These are phyloP conservation scores for Aureobasidium uvarum DNA, from an alignment of 2,329 filamentous ascomycete genomes.

Conservation along the genomic window DNA sequence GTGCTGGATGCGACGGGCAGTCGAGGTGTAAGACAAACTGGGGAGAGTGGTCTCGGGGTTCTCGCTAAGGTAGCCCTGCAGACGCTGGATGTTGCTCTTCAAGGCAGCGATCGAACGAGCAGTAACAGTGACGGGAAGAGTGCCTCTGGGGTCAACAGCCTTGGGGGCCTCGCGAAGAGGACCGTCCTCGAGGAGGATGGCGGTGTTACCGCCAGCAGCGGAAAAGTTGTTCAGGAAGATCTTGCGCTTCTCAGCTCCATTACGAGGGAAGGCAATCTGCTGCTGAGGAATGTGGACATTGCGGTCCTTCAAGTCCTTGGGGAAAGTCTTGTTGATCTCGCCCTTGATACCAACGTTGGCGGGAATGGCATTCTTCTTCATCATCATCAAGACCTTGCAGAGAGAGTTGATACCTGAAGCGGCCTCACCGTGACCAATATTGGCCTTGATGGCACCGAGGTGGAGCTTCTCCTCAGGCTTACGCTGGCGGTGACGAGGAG, in stretches of 20 bases:
- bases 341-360: constrained; percentile 57
- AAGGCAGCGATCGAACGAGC: constrained; percentile 53
- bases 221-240: constrained; percentile 56
- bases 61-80: constrained; percentile 49
- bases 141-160: constrained; percentile 47
- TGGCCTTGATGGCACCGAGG: constrained; percentile 57
- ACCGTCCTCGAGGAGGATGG: constrained; percentile 53
- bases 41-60: constrained; percentile 48
- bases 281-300: constrained; percentile 53
- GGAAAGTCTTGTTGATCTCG: constrained; percentile 56
- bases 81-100: constrained; percentile 51
- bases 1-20: constrained; percentile 54
- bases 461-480: constrained; percentile 51
- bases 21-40: constrained; percentile 53
- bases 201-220: constrained; percentile 55
- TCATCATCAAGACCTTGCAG: constrained; percentile 55
- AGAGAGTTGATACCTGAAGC: constrained; percentile 56
- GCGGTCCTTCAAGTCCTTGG: constrained; percentile 52
- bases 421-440: constrained; percentile 56
- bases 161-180: constrained; percentile 45
- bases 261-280: constrained; percentile 48
- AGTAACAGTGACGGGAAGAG: constrained; percentile 51
- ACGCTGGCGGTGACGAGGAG: constrained; percentile 52
- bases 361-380: constrained; percentile 55
- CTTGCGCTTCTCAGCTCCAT: constrained; percentile 50